A percentile compares a stretch with the other conserved stretches of the same genome.
Conservation (phyloP, 306 rosid species). For the Castanospermum australe region DNA sequence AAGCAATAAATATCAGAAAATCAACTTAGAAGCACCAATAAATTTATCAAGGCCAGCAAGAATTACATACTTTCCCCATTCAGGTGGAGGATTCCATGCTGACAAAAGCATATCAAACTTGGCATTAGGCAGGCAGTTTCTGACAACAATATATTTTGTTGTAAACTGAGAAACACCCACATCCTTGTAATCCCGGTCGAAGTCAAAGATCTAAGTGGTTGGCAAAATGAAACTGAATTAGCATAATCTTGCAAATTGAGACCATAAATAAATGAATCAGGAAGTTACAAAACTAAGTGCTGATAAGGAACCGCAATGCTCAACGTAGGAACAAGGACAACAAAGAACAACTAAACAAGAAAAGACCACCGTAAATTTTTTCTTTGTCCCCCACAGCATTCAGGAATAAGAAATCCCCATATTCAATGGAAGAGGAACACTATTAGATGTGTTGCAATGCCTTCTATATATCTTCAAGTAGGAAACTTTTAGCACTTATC, state of each 20-base stretch:
- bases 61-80: constrained; percentile 91
- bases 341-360: constrained; percentile 10
- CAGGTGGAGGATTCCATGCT: constrained; percentile 94
- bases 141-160: constrained; percentile 76
- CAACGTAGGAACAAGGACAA: constrained; percentile 19
- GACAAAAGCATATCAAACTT: constrained; percentile 90
- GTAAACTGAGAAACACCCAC: constrained; percentile 88
- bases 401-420: not conserved
- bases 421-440: constrained; percentile 11
- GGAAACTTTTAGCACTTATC: not conserved
- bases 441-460: not conserved
- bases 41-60: constrained; percentile 14
- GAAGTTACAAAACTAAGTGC: constrained; percentile 1
- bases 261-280: not conserved
- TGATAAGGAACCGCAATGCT: not conserved
- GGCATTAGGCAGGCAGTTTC: constrained; percentile 79
- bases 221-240: constrained; percentile 34
- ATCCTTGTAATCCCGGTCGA: constrained; percentile 96
- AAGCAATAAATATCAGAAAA: not conserved
- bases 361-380: not conserved
- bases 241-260: constrained; percentile 23
- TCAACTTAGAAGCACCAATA: constrained; percentile 25
- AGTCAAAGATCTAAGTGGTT: constrained; percentile 71
- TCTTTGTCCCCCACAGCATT: not conserved
- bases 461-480: not conserved